Evolutionary conservation across 371 early-diverging fungal species (phyloP), one percentile per base, ranked within the genome.

Genomic region (Mortierella sp.): DNA sequence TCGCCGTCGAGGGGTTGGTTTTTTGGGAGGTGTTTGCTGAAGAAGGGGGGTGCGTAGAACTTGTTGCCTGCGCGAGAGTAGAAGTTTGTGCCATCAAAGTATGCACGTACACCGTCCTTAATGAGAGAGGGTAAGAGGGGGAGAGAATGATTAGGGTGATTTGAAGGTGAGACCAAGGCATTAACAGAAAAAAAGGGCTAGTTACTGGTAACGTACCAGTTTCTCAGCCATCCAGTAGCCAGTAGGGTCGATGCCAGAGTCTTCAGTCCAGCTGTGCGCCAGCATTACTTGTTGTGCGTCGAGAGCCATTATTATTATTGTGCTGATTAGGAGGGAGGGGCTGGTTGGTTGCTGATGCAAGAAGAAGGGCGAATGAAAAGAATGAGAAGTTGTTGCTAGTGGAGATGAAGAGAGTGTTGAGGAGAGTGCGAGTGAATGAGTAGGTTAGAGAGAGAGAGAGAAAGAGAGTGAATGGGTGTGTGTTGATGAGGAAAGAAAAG

Each of bases 1-100:
- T 93, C 93, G 12, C 93, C 93, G 74, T 93, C 93, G 21, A 92
- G 88, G 11, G 88, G 88, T 77, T 89, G 84, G 60, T 91, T 87
- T 11, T 75, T 86, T 16, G 93, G 93, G 41, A 92, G 78, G 35
- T 78, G 70, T 35, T 91, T 71, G 54, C 84, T 87, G 83, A 92
- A 93, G 90, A 90, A 93, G 14, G 87, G 90, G 2, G 93, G 93
- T 2, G 90, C 91, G 21, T 75, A 71, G 70, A 91, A 92, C 56
- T 75, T 78, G 81, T 93, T 92, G 16, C 93, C 93, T 21, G 89
- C 81, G 0, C 93, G 79, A 0, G 90, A 90, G 38, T 88, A 81
- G 29, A 93, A 89, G 51, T 75, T 65, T 32, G 70, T 80, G 27
- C 89, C 90, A 70, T 92, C 90, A 87, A 90, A 93, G 70, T 88